Base-by-base conservation (phyloP, 2,329 filamentous ascomycete species). In the Teratosphaeria epicoccoides region DNA sequence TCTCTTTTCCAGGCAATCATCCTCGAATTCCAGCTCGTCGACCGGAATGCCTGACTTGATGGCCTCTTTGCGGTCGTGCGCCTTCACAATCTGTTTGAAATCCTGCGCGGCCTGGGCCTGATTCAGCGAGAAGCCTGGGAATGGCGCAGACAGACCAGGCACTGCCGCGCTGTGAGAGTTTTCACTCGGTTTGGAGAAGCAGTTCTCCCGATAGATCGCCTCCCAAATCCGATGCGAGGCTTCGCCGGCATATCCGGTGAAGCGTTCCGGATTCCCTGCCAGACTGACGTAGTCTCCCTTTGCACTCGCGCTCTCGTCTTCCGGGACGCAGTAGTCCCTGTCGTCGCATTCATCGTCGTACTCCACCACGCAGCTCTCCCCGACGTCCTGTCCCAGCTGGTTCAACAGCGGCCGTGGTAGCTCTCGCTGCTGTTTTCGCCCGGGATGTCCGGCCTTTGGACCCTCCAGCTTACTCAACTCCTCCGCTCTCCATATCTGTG, bases 221-320 rank as follows among this genome's bases (percentile, higher is more conserved):
- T 95, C 85, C 93, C 93, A 98, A 14, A 98, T 88, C 72, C 94
- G 88, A 64, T 84, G 82, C 40, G 91, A 82, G 17, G 90, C 86
- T 53, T 84, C 80, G 50, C 93, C 93, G 6, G 84, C 80, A 66
- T 97, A 98, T 47, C 93, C 93, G 0, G 93, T 98, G 70, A 95
- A 98, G 53, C 90, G 81, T 67, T 98, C 91, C 0, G 91, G 91
- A 65, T 98, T 98, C 67, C 88, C 85, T 47, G 94, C 76, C 59
- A 98, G 76, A 70, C 88, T 95, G 62, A 98, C 93, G 67, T 98
- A 98, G 75, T 97, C 93, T 40, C 93, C 93, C 70, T 95, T 95
- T 9, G 80, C 85, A 47, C 78, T 78, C 6, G 85, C 83, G 63
- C 87, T 87, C 72, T 97, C 90, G 66, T 98, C 93, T 62, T 98